Conservation (phyloP, 2,329 filamentous ascomycete species). For the Madurella mycetomatis region DNA sequence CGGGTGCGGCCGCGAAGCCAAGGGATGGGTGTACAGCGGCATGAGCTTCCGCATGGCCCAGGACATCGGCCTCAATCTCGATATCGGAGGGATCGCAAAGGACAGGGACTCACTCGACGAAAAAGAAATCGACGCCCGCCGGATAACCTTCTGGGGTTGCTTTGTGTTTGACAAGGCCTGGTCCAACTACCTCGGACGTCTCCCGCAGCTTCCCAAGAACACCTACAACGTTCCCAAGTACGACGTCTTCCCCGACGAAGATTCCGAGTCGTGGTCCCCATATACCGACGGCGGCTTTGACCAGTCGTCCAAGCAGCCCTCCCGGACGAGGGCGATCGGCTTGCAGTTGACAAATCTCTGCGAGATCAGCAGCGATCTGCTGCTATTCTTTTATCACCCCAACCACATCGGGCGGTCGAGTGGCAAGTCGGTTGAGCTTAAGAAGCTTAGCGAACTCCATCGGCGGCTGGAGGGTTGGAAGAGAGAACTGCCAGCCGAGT, state of each 20-base stretch:
- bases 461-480: conserved; percentile 87
- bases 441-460: conserved; percentile 88
- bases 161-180: conserved; percentile 99
- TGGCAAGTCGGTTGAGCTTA: conserved; percentile 79
- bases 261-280: conserved; percentile 79
- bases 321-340: conserved; percentile 75
- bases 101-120: conserved; percentile 62
- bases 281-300: conserved; percentile 81
- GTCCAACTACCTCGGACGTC: conserved; percentile 91
- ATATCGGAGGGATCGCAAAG: conserved; percentile 61
- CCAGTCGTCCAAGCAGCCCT: conserved; percentile 69
- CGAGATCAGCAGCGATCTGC: conserved; percentile 88
- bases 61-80: conserved; percentile 87
- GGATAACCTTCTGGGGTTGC: conserved; percentile 96
- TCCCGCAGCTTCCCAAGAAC: conserved; percentile 77
- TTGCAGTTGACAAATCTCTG: conserved; percentile 78
- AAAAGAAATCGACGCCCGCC: conserved; percentile 79
- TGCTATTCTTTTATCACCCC: conserved; percentile 89
- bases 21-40: conserved; percentile 96
- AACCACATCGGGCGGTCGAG: conserved; percentile 57
- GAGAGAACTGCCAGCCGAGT: conserved; percentile 73
- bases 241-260: conserved; percentile 86
- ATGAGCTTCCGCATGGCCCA: conserved; percentile 98
- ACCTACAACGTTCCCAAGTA: conserved; percentile 83
- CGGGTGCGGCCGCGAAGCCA: conserved; percentile 87